These are phyloP conservation scores for Hortiboletus campestris DNA, from an alignment of 768 basidiomycete species.

Conservation along the genomic window DNA sequence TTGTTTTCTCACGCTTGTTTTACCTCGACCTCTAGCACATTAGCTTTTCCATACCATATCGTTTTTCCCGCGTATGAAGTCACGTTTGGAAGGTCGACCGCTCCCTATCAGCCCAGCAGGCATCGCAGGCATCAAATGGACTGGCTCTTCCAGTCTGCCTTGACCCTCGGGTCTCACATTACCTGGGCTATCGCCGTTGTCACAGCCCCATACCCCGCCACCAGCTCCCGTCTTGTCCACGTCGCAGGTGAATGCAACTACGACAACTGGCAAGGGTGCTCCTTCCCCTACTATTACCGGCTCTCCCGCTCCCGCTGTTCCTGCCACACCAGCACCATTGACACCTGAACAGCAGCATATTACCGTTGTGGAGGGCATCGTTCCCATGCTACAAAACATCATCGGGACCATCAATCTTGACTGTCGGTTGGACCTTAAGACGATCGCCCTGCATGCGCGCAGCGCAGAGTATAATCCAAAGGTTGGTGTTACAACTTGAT, in stretches of 20 bases:
- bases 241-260: slow-evolving; percentile 29
- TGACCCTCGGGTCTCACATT: slow-evolving; percentile 46
- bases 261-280: slow-evolving; percentile 31
- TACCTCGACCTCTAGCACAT: slow-evolving; percentile 21
- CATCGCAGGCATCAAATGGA: slow-evolving; percentile 45
- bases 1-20: slow-evolving; percentile 28
- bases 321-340: slow-evolving; percentile 68
- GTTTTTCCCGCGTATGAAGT: slow-evolving; percentile 76
- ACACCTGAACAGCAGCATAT: slow-evolving; percentile 93
- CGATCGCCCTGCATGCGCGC: slow-evolving; percentile 94
- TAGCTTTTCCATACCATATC: slow-evolving; percentile 36
- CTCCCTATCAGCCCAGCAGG: slow-evolving; percentile 41
- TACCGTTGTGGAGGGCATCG: slow-evolving; percentile 95
- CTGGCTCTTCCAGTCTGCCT: slow-evolving; percentile 53
- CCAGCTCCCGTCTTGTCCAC: slow-evolving; percentile 10
- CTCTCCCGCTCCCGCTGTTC: slow-evolving; percentile 48
- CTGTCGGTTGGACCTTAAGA: slow-evolving; percentile 95
- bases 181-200: slow-evolving; percentile 57
- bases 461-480: slow-evolving; percentile 99
- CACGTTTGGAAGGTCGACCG: slow-evolving; percentile 68
- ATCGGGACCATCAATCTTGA: slow-evolving; percentile 98
- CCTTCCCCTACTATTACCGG: slow-evolving; percentile 49
- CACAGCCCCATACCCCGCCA: slow-evolving; percentile 38
- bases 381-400: slow-evolving; percentile 98
- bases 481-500: slow-evolving; percentile 64